phyloP scores from a whole-genome alignment of 441 rosid genomes.

The Raphanus hybrid region DNA sequence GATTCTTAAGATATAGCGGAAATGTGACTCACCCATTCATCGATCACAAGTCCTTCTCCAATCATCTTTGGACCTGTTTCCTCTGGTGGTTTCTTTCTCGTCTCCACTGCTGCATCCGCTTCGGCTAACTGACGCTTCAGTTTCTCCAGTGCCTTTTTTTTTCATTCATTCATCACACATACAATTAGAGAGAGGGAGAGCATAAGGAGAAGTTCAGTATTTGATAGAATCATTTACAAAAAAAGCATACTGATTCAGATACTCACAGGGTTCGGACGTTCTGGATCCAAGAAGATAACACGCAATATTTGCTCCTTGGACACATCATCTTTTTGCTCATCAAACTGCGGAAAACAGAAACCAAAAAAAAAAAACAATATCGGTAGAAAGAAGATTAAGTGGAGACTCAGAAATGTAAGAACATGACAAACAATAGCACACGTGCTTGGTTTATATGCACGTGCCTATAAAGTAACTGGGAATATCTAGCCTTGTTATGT shows the following conservation, averaged over 20 bases:
- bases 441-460: neutral
- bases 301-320: slow-evolving; percentile 64
- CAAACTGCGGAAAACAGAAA: slow-evolving; percentile 49
- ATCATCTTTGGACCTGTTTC: slow-evolving; percentile 62
- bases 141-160: slow-evolving; percentile 44
- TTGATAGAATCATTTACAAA: no score
- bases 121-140: slow-evolving; percentile 51
- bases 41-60: slow-evolving; percentile 83
- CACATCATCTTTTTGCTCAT: slow-evolving; percentile 68
- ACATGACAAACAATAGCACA: neutral
- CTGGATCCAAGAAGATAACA: slow-evolving; percentile 67
- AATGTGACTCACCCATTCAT: slow-evolving; percentile 67
- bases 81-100: slow-evolving; percentile 48
- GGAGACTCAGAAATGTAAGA: neutral
- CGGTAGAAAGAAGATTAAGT: no score
- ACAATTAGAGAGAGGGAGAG: no score
- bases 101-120: slow-evolving; percentile 49
- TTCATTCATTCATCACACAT: no score
- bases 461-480: neutral
- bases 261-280: slow-evolving; percentile 64
- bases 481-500: neutral
- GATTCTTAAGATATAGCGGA: neutral
- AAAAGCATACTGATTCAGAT: neutral
- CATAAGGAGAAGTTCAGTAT: no score
- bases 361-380: no score